Percentiles rank a stretch among this genome's conserved stretches.
Conservation (phyloP, 768 basidiomycete species). For the Neoboletus subvelutipes region DNA sequence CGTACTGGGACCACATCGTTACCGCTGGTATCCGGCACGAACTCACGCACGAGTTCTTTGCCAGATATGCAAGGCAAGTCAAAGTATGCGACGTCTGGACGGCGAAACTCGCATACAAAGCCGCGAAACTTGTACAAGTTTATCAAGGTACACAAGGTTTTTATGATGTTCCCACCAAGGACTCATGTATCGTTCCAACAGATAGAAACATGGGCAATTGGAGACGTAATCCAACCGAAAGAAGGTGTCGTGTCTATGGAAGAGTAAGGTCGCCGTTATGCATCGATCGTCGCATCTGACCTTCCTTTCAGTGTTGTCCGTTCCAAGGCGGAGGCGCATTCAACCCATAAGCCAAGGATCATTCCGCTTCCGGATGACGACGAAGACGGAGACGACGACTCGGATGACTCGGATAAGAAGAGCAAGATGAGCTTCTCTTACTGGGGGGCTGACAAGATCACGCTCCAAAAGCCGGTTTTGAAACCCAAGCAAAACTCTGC, state of each 20-base stretch:
- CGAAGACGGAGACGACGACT: conserved; percentile 63
- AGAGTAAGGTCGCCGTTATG: conserved; percentile 57
- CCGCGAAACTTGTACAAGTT: conserved; percentile 94
- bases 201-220: conserved; percentile 89
- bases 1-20: conserved; percentile 85
- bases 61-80: conserved; percentile 83
- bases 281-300: conserved; percentile 8
- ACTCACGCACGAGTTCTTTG: conserved; percentile 69
- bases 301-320: conserved; percentile 57
- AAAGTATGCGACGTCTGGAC: conserved; percentile 81
- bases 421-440: conserved; percentile 95
- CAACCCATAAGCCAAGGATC: conserved; percentile 59
- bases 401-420: conserved; percentile 84
- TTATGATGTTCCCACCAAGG: background rate
- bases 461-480: conserved; percentile 74
- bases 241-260: conserved; percentile 88
- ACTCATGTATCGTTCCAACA: conserved; percentile 30
- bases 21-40: conserved; percentile 67
- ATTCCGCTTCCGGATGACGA: conserved; percentile 70
- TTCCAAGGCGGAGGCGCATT: conserved; percentile 60
- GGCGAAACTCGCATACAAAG: conserved; percentile 71
- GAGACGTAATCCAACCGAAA: conserved; percentile 68
- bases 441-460: conserved; percentile 91
- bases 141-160: conserved; percentile 59
- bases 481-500: conserved; percentile 42